Conservation (phyloP, 805 yeast genomes). For the Starmerella stellata region DNA sequence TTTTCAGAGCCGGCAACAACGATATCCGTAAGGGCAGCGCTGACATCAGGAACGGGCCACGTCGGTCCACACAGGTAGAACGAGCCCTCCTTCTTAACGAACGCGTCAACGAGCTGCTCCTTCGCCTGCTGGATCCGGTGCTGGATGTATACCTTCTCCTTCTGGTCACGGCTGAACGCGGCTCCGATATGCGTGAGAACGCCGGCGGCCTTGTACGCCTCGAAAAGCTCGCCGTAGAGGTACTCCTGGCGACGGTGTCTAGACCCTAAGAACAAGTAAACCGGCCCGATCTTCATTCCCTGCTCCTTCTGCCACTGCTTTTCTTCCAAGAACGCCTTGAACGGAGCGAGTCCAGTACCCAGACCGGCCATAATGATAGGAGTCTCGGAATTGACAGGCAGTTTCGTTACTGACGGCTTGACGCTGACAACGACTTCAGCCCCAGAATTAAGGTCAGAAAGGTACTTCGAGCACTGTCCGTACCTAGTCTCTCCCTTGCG, state of each 20-base stretch:
- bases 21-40: constrained; percentile 73
- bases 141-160: constrained; percentile 84
- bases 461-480: constrained; percentile 87
- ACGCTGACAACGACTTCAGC: constrained; percentile 82
- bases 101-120: constrained; percentile 56
- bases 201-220: constrained; percentile 85
- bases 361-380: constrained; percentile 94
- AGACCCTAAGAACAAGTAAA: constrained; percentile 76
- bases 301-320: constrained; percentile 82
- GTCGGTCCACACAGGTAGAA: constrained; percentile 97
- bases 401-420: constrained; percentile 91
- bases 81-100: constrained; percentile 61
- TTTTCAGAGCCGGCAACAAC: constrained; percentile 51
- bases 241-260: constrained; percentile 92
- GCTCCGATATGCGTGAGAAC: constrained; percentile 88
- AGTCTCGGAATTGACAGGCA: constrained; percentile 70
- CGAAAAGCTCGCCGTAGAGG: constrained; percentile 92
- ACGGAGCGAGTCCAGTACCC: constrained; percentile 96
- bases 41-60: constrained; percentile 97
- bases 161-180: constrained; percentile 95
- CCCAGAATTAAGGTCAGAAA: constrained; percentile 63
- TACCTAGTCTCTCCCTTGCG: constrained; percentile 59
- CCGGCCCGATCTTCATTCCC: constrained; percentile 76
- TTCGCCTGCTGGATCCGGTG: constrained; percentile 72
- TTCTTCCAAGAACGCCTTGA: constrained; percentile 93